Conservation (phyloP, 2,329 filamentous ascomycete genomes). For the Trichophaea hybrida region DNA sequence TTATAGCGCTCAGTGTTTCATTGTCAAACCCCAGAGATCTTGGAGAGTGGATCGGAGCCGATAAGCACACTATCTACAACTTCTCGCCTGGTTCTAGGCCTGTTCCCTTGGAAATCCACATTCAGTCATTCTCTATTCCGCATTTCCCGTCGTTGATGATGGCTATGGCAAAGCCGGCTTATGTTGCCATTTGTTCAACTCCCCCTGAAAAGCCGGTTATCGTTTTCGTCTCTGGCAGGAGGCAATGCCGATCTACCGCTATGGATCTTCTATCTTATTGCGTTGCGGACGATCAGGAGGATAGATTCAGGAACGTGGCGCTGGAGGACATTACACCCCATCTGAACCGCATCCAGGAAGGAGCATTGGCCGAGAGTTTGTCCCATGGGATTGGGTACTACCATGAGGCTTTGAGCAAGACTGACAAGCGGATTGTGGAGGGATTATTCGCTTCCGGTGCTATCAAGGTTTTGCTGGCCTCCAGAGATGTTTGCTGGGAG, state of each 20-base stretch:
- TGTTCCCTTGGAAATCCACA: constrained; percentile 79
- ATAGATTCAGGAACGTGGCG: constrained; percentile 80
- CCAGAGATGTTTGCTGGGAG: constrained; percentile 92
- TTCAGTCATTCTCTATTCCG: constrained; percentile 88
- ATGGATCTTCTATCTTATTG: constrained; percentile 79
- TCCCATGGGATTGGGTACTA: constrained; percentile 94
- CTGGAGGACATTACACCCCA: constrained; percentile 68
- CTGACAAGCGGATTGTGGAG: constrained; percentile 85
- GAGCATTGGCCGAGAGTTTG: constrained; percentile 72
- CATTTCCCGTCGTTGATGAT: constrained; percentile 98
- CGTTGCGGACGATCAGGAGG: constrained; percentile 76
- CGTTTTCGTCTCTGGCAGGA: constrained; percentile 82
- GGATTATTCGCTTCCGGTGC: constrained; percentile 81
- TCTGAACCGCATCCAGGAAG: constrained; percentile 70
- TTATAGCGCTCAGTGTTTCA: constrained; percentile 80
- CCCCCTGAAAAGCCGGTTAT: constrained; percentile 81
- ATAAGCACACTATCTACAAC: constrained; percentile 97
- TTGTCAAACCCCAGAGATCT: constrained; percentile 85
- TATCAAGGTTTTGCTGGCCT: constrained; percentile 69
- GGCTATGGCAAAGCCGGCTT: constrained; percentile 91
- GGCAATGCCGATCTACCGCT: constrained; percentile 78
- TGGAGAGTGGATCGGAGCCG: constrained; percentile 95
- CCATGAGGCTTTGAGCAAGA: constrained; percentile 78
- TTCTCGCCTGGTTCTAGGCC: constrained; percentile 87
- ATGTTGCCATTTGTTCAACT: constrained; percentile 73